Conservation (phyloP, 768 basidiomycete species). For the Cystobasidium onofrii region DNA sequence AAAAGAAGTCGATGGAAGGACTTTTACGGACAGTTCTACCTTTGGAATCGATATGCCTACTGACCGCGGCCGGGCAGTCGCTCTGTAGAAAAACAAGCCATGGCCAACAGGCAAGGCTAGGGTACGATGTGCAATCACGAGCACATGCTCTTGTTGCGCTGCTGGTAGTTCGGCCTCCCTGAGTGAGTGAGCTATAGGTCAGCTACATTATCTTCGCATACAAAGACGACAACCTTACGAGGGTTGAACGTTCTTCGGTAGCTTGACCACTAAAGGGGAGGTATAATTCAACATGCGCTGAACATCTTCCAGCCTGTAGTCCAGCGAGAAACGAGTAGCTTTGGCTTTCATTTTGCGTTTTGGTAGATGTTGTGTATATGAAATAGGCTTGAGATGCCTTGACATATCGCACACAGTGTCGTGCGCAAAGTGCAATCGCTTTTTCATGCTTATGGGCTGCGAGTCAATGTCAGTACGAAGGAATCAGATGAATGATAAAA, state of each 20-base stretch:
- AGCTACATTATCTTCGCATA: too few species aligned
- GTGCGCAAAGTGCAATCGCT: not conserved
- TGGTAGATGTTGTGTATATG: constrained; percentile 31
- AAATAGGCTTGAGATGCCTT: constrained; percentile 3
- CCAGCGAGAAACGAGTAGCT: constrained; percentile 66
- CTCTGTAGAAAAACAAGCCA: constrained; percentile 84
- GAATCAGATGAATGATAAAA: not conserved
- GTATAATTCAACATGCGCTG: constrained; percentile 82
- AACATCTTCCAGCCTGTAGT: constrained; percentile 82
- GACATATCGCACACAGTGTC: constrained; percentile 31
- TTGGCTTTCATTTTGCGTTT: constrained; percentile 64
- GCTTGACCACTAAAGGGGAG: constrained; percentile 57
- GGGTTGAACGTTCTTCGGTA: not conserved
- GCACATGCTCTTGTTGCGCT: constrained; percentile 71
- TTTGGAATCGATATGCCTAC: constrained; percentile 42
- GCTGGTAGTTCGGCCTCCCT: constrained; percentile 42
- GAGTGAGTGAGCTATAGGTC: too few species aligned
- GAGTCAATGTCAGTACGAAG: not conserved
- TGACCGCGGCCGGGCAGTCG: constrained; percentile 61
- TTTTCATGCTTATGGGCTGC: constrained; percentile 17
- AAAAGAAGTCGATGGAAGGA: constrained; percentile 42
- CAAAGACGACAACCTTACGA: not conserved
- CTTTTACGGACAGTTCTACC: constrained; percentile 45
- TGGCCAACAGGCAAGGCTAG: constrained; percentile 82
- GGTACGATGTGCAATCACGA: constrained; percentile 75